Evolutionary conservation across 1,284 basidiomycete genomes (phyloP).

Genomic region (Trichosporon inkin): DNA sequence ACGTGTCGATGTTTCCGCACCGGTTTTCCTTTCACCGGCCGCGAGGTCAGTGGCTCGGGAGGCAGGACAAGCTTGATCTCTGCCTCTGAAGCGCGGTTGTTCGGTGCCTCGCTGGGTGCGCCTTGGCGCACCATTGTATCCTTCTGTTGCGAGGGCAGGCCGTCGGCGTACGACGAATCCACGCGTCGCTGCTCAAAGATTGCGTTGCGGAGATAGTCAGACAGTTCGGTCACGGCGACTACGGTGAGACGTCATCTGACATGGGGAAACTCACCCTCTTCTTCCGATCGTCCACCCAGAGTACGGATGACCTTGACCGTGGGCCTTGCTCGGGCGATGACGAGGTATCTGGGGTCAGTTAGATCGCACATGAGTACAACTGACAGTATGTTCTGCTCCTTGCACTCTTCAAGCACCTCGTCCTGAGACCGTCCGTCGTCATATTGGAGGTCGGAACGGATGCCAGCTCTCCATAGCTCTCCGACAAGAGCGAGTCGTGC

Average conservation of each 20-base stretch:
- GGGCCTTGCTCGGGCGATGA: constrained; percentile 45
- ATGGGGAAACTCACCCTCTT: constrained; percentile 36
- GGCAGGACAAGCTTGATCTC: constrained; percentile 47
- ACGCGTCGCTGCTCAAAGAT: constrained; percentile 49
- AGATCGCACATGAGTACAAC: constrained; percentile 10
- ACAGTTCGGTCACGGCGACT: constrained; percentile 47
- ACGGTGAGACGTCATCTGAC: background rate
- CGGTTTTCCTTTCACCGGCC: constrained; percentile 34
- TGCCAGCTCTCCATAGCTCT: constrained; percentile 56
- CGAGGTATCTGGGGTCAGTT: constrained; percentile 36
- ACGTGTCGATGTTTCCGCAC: constrained; percentile 43
- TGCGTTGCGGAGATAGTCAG: constrained; percentile 36
- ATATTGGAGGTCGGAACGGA: constrained; percentile 57
- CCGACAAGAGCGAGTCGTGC: constrained; percentile 53
- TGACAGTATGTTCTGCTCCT: constrained; percentile 49
- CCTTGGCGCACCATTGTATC: background rate
- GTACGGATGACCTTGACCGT: constrained; percentile 40
- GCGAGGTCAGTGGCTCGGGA: constrained; percentile 37
- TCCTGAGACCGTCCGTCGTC: constrained; percentile 48
- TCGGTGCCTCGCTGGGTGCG: background rate
- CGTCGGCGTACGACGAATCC: constrained; percentile 44
- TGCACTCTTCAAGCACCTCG: constrained; percentile 46
- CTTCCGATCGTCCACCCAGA: constrained; percentile 30
- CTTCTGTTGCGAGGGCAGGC: constrained; percentile 27
- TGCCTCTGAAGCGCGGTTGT: constrained; percentile 23